phyloP scores from a whole-genome alignment of 306 rosid genomes.

The Acacia confusa region DNA sequence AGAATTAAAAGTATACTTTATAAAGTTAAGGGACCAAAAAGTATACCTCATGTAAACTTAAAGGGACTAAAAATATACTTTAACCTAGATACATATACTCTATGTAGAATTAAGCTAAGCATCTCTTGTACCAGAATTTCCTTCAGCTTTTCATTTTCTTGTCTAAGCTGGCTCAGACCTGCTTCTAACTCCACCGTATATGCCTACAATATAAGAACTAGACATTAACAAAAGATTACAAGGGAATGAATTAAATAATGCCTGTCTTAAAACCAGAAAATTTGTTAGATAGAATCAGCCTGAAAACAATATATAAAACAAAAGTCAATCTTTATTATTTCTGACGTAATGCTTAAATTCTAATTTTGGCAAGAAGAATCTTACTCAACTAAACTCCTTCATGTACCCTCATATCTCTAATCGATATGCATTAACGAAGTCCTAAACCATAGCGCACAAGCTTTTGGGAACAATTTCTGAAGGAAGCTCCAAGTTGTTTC shows the following conservation, averaged over 20 bases:
- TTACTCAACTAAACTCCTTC: not conserved
- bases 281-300: not conserved
- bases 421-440: not conserved
- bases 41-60: no score
- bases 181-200: conserved; percentile 77
- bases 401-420: not conserved
- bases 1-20: no score
- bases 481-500: not conserved
- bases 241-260: not conserved
- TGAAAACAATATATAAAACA: conserved; percentile 44
- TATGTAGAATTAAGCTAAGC: not conserved
- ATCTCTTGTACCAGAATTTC: conserved; percentile 50
- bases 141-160: conserved; percentile 63
- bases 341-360: not conserved
- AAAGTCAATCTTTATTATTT: not conserved
- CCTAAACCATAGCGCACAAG: not conserved
- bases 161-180: conserved; percentile 53
- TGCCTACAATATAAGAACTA: conserved; percentile 52
- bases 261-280: not conserved
- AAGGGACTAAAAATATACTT: no score
- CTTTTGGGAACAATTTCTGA: not conserved
- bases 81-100: no score
- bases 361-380: not conserved
- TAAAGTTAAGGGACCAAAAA: no score
- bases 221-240: not conserved